Conservation (phyloP, 257 asterid genomes). For the Galeopsis tetrahit region DNA sequence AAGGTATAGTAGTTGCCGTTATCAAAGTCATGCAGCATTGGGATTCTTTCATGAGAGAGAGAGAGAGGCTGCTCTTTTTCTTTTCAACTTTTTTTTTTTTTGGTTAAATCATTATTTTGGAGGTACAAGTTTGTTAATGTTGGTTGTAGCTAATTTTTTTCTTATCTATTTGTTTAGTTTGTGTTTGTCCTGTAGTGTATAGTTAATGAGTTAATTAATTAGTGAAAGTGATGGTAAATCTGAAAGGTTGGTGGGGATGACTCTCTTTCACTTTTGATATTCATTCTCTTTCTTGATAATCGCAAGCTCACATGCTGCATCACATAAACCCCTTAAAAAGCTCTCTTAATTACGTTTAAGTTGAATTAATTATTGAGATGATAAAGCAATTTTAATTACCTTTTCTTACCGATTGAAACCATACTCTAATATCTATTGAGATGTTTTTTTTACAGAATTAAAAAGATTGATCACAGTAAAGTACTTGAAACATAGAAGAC, state of each 20-base stretch:
- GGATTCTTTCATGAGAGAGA: conserved; percentile 41
- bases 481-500: too few species aligned
- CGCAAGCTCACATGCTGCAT: conserved; percentile 42
- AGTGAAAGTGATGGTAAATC: conserved; percentile 19
- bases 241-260: conserved; percentile 7
- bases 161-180: not conserved
- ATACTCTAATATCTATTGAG: not conserved
- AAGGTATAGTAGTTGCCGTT: conserved; percentile 45
- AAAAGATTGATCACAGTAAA: too few species aligned
- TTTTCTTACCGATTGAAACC: not conserved
- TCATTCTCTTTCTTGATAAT: conserved; percentile 29
- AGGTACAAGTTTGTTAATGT: conserved; percentile 24
- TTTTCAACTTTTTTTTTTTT: conserved; percentile 31
- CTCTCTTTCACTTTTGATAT: conserved; percentile 15
- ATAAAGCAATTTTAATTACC: not conserved
- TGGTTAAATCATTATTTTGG: conserved; percentile 7
- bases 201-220: not conserved
- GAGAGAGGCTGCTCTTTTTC: conserved; percentile 2
- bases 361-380: not conserved
- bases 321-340: not conserved
- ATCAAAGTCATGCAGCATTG: conserved; percentile 56
- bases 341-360: not conserved
- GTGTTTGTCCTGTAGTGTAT: not conserved
- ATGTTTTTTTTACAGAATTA: too few species aligned
- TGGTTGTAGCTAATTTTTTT: conserved; percentile 16